A percentile compares a stretch with the other conserved stretches of the same genome.
Conservation (phyloP, 176 grass and related monocot genomes). For the Neostapfia colusana region DNA sequence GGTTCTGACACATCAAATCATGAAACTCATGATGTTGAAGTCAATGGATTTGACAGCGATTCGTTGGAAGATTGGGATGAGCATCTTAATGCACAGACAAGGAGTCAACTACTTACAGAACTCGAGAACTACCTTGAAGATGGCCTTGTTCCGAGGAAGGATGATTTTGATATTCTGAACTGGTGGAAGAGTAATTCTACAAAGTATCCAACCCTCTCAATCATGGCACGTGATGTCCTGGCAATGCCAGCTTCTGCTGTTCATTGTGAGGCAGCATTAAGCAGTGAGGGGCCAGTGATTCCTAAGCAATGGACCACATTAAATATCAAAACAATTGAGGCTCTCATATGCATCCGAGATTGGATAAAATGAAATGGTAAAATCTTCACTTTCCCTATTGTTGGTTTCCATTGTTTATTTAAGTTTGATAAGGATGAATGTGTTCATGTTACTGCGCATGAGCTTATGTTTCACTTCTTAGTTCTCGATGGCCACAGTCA, state of each 20-base stretch:
- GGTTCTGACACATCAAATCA: constrained; percentile 9
- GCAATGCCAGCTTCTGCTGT: constrained; percentile 47
- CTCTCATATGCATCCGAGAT: constrained; percentile 41
- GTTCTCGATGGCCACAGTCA: not conserved
- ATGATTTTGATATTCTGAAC: constrained; percentile 50
- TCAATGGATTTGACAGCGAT: constrained; percentile 36
- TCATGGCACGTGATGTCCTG: constrained; percentile 46
- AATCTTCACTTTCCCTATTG: not conserved
- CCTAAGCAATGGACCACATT: constrained; percentile 43
- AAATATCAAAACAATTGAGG: constrained; percentile 54
- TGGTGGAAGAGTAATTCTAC: constrained; percentile 53
- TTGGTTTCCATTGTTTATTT: not conserved
- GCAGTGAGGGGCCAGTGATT: constrained; percentile 25
- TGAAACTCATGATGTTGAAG: constrained; percentile 11
- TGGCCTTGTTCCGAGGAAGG: constrained; percentile 42
- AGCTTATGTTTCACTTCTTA: not conserved
- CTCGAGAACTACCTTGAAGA: constrained; percentile 46
- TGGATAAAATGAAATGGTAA: constrained; percentile 44
- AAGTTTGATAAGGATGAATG: not conserved
- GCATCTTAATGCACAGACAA: constrained; percentile 41
- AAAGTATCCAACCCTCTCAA: constrained; percentile 47
- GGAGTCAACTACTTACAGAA: constrained; percentile 33
- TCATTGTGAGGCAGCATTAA: constrained; percentile 31
- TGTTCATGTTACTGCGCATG: not conserved
- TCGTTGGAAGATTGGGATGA: constrained; percentile 48